phyloP scores from a whole-genome alignment of 208 protist species.

The Wallacemonas sp. region DNA sequence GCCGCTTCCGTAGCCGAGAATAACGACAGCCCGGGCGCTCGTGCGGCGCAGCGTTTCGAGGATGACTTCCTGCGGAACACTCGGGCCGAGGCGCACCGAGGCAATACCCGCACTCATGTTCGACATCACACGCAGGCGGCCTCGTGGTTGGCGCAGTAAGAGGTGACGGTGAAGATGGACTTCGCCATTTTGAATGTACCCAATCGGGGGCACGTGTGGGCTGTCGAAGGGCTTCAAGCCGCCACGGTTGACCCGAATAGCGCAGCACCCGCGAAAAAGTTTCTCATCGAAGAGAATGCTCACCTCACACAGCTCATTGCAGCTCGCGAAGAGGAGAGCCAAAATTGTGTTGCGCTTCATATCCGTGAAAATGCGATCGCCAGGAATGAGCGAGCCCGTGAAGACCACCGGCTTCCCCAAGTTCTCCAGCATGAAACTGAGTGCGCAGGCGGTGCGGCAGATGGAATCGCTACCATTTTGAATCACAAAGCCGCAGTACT shows the following conservation, averaged over 20 bases:
- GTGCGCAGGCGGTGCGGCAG: slow-evolving; percentile 92
- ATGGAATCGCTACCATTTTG: slow-evolving; percentile 97
- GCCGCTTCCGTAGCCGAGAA: slow-evolving; percentile 93
- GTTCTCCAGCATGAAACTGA: slow-evolving; percentile 98
- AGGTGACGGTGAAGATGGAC: slow-evolving; percentile 52
- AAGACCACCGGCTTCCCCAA: slow-evolving; percentile 96
- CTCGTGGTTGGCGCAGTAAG: slow-evolving; percentile 45
- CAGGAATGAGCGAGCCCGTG: slow-evolving; percentile 94
- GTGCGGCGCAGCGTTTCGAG: slow-evolving; percentile 29
- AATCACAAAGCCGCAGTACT: slow-evolving; percentile 97
- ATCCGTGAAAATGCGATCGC: slow-evolving; percentile 88
- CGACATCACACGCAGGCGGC: slow-evolving; percentile 52
- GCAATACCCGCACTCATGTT: slow-evolving; percentile 51
- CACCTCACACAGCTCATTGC: slow-evolving; percentile 91
- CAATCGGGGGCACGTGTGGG: slow-evolving; percentile 91
- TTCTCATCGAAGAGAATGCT: slow-evolving; percentile 95
- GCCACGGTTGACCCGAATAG: slow-evolving; percentile 75
- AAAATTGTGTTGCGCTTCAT: slow-evolving; percentile 84
- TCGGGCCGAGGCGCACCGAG: slow-evolving; percentile 76
- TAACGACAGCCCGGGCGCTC: slow-evolving; percentile 75
- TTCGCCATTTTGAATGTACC: slow-evolving; percentile 43
- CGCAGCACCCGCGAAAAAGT: slow-evolving; percentile 93
- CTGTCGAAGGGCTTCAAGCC: slow-evolving; percentile 91
- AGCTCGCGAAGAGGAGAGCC: slow-evolving; percentile 82
- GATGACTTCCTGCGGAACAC: slow-evolving; percentile 38